These are phyloP conservation scores for Gossypium stocksii DNA, from an alignment of 345 rosid genomes.

Conservation along the genomic window DNA sequence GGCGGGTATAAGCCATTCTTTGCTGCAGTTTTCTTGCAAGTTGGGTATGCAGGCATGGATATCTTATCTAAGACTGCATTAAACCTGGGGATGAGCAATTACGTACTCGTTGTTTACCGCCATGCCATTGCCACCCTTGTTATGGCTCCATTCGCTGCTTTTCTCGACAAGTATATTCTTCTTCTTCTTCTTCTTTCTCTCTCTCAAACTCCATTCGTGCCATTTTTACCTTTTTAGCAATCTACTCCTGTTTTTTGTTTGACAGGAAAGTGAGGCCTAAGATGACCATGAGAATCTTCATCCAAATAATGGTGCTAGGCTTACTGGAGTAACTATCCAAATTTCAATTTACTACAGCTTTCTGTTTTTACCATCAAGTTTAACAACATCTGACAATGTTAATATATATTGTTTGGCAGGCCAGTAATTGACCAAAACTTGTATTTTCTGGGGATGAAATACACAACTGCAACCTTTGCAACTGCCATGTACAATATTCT, in stretches of 20 bases:
- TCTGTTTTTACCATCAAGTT: background rate
- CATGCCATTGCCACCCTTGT: slow-evolving; percentile 70
- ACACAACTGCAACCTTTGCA: slow-evolving; percentile 82
- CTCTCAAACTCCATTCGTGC: background rate
- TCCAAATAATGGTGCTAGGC: slow-evolving; percentile 53
- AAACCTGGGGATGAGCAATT: slow-evolving; percentile 81
- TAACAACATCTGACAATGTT: background rate
- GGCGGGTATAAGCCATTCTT: slow-evolving; percentile 54
- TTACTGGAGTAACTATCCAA: slow-evolving; percentile 60
- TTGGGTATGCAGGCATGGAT: slow-evolving; percentile 87
- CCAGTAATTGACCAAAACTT: slow-evolving; percentile 86
- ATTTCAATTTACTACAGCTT: background rate
- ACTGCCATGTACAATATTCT: slow-evolving; percentile 74
- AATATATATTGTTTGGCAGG: slow-evolving; percentile 30
- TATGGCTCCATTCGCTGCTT: slow-evolving; percentile 68
- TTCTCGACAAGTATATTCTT: slow-evolving; percentile 51
- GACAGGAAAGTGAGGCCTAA: slow-evolving; percentile 69
- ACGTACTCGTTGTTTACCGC: slow-evolving; percentile 76
- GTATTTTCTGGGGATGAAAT: slow-evolving; percentile 72
- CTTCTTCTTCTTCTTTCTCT: background rate
- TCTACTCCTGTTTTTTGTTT: background rate
- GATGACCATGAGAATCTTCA: slow-evolving; percentile 67
- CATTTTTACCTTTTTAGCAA: background rate
- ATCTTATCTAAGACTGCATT: slow-evolving; percentile 70
- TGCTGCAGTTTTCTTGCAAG: slow-evolving; percentile 62